Evolutionary conservation across 345 rosid species (phyloP).

Genomic region (Anastatica hierochuntica): DNA sequence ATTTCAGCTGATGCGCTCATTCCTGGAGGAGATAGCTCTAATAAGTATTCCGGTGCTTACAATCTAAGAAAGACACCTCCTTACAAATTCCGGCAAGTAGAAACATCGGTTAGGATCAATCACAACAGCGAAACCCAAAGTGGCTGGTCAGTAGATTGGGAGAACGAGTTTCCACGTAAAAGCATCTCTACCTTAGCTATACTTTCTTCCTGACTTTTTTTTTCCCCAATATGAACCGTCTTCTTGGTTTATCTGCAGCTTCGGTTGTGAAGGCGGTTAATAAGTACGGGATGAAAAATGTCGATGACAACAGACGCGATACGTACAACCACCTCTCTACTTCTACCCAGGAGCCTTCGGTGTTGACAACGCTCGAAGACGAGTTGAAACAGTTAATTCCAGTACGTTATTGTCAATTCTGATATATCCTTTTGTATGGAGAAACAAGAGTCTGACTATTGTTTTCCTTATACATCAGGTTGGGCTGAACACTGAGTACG

Average conservation of each 20-base stretch:
- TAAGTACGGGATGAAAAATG: constrained; percentile 70
- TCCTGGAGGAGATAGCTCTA: constrained; percentile 45
- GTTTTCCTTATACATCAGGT: constrained; percentile 39
- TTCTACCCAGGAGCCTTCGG: constrained; percentile 34
- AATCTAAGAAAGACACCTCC: constrained; percentile 54
- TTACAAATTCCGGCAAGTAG: constrained; percentile 43
- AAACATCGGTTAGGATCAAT: constrained; percentile 42
- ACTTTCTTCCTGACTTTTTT: background rate
- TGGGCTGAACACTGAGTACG: constrained; percentile 60
- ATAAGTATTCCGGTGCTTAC: constrained; percentile 36
- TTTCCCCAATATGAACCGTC: constrained; percentile 1
- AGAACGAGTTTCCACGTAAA: constrained; percentile 87
- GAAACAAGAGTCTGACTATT: constrained; percentile 12
- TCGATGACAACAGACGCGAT: constrained; percentile 75
- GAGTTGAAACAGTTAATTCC: constrained; percentile 61
- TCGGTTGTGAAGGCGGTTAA: constrained; percentile 80
- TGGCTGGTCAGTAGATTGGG: constrained; percentile 62
- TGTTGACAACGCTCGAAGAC: constrained; percentile 42
- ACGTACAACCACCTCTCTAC: constrained; percentile 41
- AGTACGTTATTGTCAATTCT: constrained; percentile 35
- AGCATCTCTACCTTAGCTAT: background rate
- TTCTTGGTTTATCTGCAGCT: constrained; percentile 39
- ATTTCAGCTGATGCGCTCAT: constrained; percentile 57
- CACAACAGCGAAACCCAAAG: constrained; percentile 44
- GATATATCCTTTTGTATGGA: background rate